Evolutionary conservation across 257 asterid species (phyloP), one percentile per base, ranked within the genome.

Genomic region (Rauvolfia tetraphylla): DNA sequence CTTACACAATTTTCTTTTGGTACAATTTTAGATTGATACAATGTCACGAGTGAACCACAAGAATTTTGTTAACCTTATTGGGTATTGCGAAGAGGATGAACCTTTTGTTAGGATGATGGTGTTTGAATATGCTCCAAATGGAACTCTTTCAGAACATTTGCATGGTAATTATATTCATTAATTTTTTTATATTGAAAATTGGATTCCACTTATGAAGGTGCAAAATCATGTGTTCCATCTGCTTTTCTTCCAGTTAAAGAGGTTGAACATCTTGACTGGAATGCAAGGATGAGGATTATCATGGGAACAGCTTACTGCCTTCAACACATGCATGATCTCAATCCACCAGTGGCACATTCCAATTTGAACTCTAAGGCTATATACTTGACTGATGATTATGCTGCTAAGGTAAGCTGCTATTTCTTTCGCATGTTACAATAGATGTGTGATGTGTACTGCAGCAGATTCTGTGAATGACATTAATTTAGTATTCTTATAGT

Each of bases 41-140:
- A 78, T 91, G 82, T 91, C 99, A 14, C 79, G 95, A 65, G 85
- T 95, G 79, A 95, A 95, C 88, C 99, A 95, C 90, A 95, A 95
- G 90, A 95, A 93, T 79, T 95, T 93, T 61, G 81, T 87, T 56
- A 95, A 93, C 80, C 95, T 95, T 44, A 89, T 93, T 31, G 99
- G 99, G 11, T 95, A 91, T 77, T 95, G 99, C 23, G 95, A 86
- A 83, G 99, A 95, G 86, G 88, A 95, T 17, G 88, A 89, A 51
- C 96, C 98, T 78, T 93, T 95, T 79, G 84, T 89, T 39, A 84
- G 97, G 83, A 91, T 90, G 98, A 95, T 95, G 99, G 98, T 95
- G 77, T 91, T 95, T 71, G 99, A 95, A 83, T 95, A 95, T 69
- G 96, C 99, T 76, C 97, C 98, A 38, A 93, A 91, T 29, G 99